Evolutionary conservation across 148 eudicot species (phyloP), one percentile per base, ranked within the genome.

Genomic region (Diospyros lotus): DNA sequence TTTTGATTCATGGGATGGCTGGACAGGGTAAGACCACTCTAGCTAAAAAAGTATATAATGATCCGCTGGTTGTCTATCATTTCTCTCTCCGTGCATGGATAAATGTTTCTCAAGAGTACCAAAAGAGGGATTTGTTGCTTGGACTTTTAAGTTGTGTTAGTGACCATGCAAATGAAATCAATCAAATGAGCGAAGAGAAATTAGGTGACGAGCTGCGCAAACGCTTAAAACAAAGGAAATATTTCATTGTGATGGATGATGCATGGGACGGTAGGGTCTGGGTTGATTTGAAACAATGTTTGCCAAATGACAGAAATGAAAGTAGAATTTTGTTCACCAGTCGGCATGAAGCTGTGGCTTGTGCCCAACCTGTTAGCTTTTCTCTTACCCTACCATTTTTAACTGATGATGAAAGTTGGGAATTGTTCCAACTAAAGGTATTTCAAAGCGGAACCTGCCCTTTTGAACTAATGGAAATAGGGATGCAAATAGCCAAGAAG

Each of bases 231-330:
- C 52, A 70, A 14, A 38, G 17, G 70, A 63, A 62, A 72, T 79
- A 77, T 70, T 41, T 77, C 8, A 61, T 77, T 69, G 79, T 68
- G 11, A 17, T 82, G 67, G 85, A 82, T 45, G 84, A 82, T 61
- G 15, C 78, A 1, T 78, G 84, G 81, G 71, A 72, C 4, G 50
- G 6, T 18, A 59, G 52, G 13, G 78, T 72, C 1, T 82, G 81
- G 81, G 65, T 38, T 45, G 74, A 82, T 28, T 50, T 70, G 9
- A 76, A 39, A 14, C 5, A 0, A 10, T 73, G 54, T 40, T 76
- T 75, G 60, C 78, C 85, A 48, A 64, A 75, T 46, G 64, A 64
- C 54, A 77, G 43, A 6, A 77, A 18, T 5, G 63, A 60, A 14
- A 72, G 76, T 17, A 61, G 76, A 45, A 66, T 86, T 28, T 66